phyloP scores from a whole-genome alignment of 2,329 filamentous ascomycete species.

The Hypoxylon sp. region DNA sequence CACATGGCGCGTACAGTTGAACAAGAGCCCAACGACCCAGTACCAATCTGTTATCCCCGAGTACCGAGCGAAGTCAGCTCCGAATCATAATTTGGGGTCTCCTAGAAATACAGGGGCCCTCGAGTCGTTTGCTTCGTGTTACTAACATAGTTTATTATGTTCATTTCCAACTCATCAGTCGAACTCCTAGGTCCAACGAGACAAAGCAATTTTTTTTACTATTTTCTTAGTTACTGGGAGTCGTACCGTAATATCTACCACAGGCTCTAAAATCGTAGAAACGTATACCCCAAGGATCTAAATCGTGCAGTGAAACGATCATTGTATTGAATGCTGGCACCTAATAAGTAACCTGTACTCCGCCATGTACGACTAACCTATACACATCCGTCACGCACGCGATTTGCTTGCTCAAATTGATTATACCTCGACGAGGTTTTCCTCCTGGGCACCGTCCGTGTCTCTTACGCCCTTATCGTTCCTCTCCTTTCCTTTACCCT shows the following conservation, averaged over 20 bases:
- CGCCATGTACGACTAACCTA: conserved; percentile 48
- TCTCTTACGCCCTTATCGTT: conserved; percentile 61
- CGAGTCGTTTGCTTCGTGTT: not conserved
- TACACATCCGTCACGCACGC: conserved; percentile 45
- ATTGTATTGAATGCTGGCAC: conserved; percentile 45
- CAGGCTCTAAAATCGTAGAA: not conserved
- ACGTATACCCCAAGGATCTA: not conserved
- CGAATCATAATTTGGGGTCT: conserved; percentile 9
- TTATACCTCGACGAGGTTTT: conserved; percentile 74
- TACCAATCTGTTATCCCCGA: conserved; percentile 24
- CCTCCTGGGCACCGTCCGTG: conserved; percentile 63
- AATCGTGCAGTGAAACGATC: conserved; percentile 31
- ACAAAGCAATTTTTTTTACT: not conserved
- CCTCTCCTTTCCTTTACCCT: conserved; percentile 72
- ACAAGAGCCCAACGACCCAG: conserved; percentile 6
- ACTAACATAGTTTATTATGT: not conserved
- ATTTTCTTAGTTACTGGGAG: not conserved
- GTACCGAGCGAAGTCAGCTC: conserved; percentile 17
- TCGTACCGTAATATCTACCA: not conserved
- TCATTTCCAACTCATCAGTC: not conserved
- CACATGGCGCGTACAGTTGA: not conserved
- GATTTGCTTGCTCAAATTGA: conserved; percentile 22
- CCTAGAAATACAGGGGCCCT: conserved; percentile 3
- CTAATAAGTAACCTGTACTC: conserved; percentile 46
- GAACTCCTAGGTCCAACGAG: not conserved